A percentile compares a stretch with the other conserved stretches of the same genome.
phyloP scores from a whole-genome alignment of 345 rosid genomes.

The Salix koriyanagi region DNA sequence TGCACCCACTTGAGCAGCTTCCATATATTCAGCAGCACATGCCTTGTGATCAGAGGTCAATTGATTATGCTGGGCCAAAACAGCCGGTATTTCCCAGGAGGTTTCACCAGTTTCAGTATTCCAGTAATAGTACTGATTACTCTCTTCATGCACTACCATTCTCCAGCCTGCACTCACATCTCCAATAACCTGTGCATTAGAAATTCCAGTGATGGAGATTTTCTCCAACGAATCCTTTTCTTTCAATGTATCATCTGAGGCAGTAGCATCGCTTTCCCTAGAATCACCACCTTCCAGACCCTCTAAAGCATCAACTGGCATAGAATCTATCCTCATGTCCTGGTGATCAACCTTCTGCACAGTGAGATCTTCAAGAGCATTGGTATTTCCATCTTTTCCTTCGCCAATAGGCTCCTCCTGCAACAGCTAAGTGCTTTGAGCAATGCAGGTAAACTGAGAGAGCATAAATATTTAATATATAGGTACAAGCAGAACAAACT shows the following conservation, averaged over 20 bases:
- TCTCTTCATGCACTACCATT: constrained; percentile 87
- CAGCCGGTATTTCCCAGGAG: constrained; percentile 83
- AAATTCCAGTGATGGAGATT: constrained; percentile 33
- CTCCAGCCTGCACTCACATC: constrained; percentile 67
- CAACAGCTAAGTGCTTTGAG: constrained; percentile 13
- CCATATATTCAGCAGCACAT: constrained; percentile 31
- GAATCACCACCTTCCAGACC: constrained; percentile 28
- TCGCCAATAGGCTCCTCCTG: constrained; percentile 41
- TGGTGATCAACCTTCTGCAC: constrained; percentile 26
- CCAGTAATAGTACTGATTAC: constrained; percentile 88
- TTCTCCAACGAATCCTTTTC: constrained; percentile 36
- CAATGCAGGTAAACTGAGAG: constrained; percentile 5
- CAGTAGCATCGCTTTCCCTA: constrained; percentile 25
- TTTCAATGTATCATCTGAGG: constrained; percentile 29
- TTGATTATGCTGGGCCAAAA: constrained; percentile 40
- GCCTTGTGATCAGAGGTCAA: constrained; percentile 21
- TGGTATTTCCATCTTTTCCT: constrained; percentile 33
- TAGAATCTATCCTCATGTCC: constrained; percentile 31
- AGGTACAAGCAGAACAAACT: too few relatives aligned
- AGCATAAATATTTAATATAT: too few relatives aligned
- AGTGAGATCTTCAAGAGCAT: constrained; percentile 26
- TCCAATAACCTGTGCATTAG: constrained; percentile 40
- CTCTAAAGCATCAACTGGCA: constrained; percentile 21
- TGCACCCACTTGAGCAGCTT: constrained; percentile 25
- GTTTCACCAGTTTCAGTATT: constrained; percentile 93